Conservation (phyloP, 306 rosid genomes). For the Calophaca sinica region DNA sequence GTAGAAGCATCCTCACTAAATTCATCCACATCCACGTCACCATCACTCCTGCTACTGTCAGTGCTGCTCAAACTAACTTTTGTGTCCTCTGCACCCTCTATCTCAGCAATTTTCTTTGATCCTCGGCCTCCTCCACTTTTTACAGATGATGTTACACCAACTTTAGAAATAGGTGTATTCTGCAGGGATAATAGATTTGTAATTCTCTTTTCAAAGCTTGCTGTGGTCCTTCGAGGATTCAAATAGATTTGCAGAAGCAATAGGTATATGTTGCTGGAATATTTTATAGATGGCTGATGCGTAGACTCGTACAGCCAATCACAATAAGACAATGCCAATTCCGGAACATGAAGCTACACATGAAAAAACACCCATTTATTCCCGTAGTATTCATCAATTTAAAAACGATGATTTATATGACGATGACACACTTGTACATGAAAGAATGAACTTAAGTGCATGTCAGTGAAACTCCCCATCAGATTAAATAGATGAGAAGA, state of each 20-base stretch:
- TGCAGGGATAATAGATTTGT: constrained; percentile 70
- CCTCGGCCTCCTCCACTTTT: constrained; percentile 74
- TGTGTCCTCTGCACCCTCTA: constrained; percentile 92
- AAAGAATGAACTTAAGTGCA: constrained; percentile 38
- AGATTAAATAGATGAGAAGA: constrained; percentile 3
- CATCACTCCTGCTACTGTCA: constrained; percentile 92
- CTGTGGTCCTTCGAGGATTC: constrained; percentile 83
- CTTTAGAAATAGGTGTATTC: constrained; percentile 60
- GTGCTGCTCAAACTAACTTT: constrained; percentile 73
- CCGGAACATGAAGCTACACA: constrained; percentile 86
- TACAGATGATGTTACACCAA: constrained; percentile 55
- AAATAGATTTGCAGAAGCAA: constrained; percentile 89
- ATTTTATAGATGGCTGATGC: constrained; percentile 70
- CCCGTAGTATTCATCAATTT: constrained; percentile 33
- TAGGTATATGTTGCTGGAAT: constrained; percentile 82
- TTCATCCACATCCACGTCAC: constrained; percentile 70
- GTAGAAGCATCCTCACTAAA: constrained; percentile 65
- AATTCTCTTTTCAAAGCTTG: constrained; percentile 80
- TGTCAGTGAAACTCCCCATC: constrained; percentile 22
- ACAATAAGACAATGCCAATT: constrained; percentile 88
- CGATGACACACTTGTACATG: constrained; percentile 16
- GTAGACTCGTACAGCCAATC: constrained; percentile 82
- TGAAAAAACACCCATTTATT: constrained; percentile 41
- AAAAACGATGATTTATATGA: constrained; percentile 34
- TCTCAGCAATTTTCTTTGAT: constrained; percentile 82